A percentile compares a stretch with the other conserved stretches of the same genome.
Conservation (phyloP, 1,284 basidiomycete genomes). For the Inonotus obliquus region DNA sequence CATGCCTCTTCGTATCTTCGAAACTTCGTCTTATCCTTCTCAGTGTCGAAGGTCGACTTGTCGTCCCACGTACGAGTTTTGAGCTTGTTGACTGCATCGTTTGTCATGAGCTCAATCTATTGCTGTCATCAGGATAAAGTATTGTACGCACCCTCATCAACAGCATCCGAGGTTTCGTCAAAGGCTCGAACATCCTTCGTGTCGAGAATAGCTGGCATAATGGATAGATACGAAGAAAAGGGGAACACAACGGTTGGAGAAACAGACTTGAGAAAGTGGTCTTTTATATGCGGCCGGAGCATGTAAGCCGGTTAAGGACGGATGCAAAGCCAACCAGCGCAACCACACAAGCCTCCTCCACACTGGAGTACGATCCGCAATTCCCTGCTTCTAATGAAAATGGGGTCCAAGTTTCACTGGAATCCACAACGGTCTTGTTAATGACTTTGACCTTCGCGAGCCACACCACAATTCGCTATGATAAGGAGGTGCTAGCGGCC, state of each 20-base stretch:
- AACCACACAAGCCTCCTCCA: not conserved
- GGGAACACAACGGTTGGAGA: not conserved
- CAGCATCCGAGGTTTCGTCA: slow-evolving; percentile 64
- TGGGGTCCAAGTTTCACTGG: not conserved
- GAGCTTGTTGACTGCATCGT: slow-evolving; percentile 14
- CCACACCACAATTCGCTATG: not conserved
- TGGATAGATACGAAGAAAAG: not conserved
- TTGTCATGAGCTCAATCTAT: not conserved
- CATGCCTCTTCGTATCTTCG: slow-evolving; percentile 73
- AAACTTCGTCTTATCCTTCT: slow-evolving; percentile 77
- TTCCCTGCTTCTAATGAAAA: not conserved
- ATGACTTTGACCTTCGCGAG: not conserved
- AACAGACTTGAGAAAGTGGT: not conserved
- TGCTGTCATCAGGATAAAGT: not conserved
- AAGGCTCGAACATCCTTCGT: slow-evolving; percentile 35
- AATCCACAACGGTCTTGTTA: not conserved
- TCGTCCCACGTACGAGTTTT: slow-evolving; percentile 44
- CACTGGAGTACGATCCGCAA: not conserved
- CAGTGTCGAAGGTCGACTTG: slow-evolving; percentile 59
- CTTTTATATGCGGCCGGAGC: not conserved
- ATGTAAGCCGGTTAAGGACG: not conserved
- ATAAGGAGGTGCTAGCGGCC: not conserved
- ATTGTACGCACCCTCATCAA: slow-evolving; percentile 57
- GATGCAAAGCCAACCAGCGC: not conserved
- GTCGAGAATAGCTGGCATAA: not conserved